phyloP scores from a whole-genome alignment of 441 rosid genomes.

The Jatropha podagrica region DNA sequence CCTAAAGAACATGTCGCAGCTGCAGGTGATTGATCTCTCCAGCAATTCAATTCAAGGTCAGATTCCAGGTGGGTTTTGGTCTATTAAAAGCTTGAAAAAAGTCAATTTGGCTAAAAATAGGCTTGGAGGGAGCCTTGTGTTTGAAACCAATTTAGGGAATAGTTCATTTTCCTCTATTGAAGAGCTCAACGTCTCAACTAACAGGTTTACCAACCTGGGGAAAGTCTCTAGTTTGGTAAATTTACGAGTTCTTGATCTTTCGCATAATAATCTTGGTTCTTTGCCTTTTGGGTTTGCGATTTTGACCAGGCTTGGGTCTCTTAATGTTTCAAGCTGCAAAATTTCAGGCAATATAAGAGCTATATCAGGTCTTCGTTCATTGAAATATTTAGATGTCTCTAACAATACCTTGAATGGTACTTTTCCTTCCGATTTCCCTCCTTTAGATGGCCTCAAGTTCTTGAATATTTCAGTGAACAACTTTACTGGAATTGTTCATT shows the following conservation, averaged over 20 bases:
- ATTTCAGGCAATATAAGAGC: conserved; percentile 50
- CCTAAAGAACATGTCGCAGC: conserved; percentile 48
- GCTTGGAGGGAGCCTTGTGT: conserved; percentile 70
- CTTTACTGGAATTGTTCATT: conserved; percentile 51
- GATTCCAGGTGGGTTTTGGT: conserved; percentile 73
- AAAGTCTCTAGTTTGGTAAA: conserved; percentile 52
- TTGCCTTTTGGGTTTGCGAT: conserved; percentile 54
- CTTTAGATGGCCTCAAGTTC: conserved; percentile 41
- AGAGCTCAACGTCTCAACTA: conserved; percentile 63
- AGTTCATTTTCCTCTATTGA: conserved; percentile 39
- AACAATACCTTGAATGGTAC: conserved; percentile 61
- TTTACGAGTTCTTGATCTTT: conserved; percentile 56
- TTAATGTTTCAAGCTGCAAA: conserved; percentile 63
- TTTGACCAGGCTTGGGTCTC: conserved; percentile 43
- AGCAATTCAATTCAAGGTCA: conserved; percentile 65
- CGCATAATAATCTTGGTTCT: conserved; percentile 49
- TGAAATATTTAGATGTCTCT: conserved; percentile 67
- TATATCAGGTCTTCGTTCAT: conserved; percentile 46
- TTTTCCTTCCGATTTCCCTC: conserved; percentile 81
- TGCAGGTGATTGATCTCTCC: conserved; percentile 65
- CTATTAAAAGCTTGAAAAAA: conserved; percentile 34
- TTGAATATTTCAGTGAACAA: conserved; percentile 68
- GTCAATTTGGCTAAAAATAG: conserved; percentile 57
- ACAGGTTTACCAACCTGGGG: conserved; percentile 66
- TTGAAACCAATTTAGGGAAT: conserved; percentile 23